Conservation (phyloP, 192 early-diverging fungal species). For the Martensiomyces pterosporus region DNA sequence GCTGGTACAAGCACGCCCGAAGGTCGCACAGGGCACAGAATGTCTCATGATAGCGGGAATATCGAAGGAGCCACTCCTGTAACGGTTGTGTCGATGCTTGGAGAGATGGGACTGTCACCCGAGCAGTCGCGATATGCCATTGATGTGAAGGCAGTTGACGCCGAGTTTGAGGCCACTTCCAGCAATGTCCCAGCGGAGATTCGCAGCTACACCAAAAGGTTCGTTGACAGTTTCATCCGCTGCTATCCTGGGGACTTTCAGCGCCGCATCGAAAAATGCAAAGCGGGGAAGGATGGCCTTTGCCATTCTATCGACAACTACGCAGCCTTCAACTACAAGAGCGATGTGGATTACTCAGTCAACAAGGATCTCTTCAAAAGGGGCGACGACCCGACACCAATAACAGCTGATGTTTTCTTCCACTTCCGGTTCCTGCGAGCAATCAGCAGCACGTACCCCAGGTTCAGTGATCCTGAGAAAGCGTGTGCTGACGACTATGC, state of each 20-base stretch:
- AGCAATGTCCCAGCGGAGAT: constrained; percentile 16
- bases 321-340: constrained; percentile 18
- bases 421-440: constrained; percentile 26
- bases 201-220: constrained; percentile 22
- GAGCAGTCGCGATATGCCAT: constrained; percentile 14
- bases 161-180: constrained; percentile 25
- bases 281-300: constrained; percentile 20
- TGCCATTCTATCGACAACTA: constrained; percentile 31
- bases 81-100: not conserved
- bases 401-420: constrained; percentile 40
- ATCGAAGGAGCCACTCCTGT: constrained; percentile 11
- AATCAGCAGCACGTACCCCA: too few species aligned
- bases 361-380: constrained; percentile 24
- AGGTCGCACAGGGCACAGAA: too few species aligned
- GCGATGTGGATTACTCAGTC: constrained; percentile 20
- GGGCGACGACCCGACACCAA: constrained; percentile 16
- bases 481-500: constrained; percentile 40
- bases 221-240: constrained; percentile 25
- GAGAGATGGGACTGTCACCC: constrained; percentile 13
- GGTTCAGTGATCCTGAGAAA: too few species aligned
- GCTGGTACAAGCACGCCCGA: too few species aligned
- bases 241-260: constrained; percentile 31
- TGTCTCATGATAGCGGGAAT: constrained; percentile 30
- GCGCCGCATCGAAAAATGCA: constrained; percentile 28
- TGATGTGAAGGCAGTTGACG: constrained; percentile 10